These are phyloP conservation scores for Ceratobasidium sp. DNA, from an alignment of 1,284 basidiomycete species.

Conservation along the genomic window DNA sequence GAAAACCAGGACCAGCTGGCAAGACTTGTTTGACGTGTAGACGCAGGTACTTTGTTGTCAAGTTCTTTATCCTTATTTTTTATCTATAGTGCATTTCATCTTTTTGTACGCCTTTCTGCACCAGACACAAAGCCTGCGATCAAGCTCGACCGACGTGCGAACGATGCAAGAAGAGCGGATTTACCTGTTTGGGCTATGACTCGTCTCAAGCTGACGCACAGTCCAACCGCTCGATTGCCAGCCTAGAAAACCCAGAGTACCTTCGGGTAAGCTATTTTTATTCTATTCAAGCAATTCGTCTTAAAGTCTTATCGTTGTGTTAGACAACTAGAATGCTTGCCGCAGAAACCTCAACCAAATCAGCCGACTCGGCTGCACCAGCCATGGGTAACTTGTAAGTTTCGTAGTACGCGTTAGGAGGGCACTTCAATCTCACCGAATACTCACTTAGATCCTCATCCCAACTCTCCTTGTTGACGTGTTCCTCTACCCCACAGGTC, in stretches of 20 bases:
- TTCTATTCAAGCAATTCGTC: not conserved
- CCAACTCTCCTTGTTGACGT: not conserved
- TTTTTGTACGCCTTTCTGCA: too few species aligned
- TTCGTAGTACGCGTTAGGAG: not conserved
- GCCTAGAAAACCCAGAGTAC: not conserved
- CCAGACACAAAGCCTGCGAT: constrained; percentile 35
- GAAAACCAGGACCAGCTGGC: constrained; percentile 20
- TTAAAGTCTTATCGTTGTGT: not conserved
- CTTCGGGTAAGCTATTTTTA: not conserved
- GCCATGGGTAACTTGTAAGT: not conserved
- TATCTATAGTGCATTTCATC: not conserved
- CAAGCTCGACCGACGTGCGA: constrained; percentile 31
- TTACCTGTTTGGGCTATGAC: constrained; percentile 30
- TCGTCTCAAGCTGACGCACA: not conserved
- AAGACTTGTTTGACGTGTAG: constrained; percentile 36
- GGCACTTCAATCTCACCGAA: not conserved
- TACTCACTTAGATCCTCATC: not conserved
- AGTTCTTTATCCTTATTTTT: not conserved
- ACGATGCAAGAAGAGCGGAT: constrained; percentile 8
- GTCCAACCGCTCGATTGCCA: not conserved
- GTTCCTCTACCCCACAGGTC: not conserved
- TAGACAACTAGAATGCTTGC: not conserved
- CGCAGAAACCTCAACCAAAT: not conserved
- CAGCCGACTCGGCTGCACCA: not conserved
- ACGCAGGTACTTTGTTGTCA: constrained; percentile 9